Evolutionary conservation across 176 grass and related monocot genomes (phyloP), one percentile per base, ranked within the genome.

Genomic region (Ananas comosus): DNA sequence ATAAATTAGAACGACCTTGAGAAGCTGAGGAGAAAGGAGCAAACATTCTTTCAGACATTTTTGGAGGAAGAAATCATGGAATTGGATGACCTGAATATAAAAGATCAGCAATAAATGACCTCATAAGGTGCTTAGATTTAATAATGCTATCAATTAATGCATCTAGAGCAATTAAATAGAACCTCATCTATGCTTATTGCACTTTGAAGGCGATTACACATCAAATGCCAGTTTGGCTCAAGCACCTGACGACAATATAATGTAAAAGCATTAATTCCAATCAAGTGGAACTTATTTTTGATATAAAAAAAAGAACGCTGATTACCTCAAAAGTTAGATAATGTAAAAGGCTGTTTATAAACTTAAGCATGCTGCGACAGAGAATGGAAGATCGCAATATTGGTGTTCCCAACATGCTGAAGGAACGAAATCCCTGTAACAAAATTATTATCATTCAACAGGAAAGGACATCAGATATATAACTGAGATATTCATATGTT

Each of bases 1-100:
- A 71, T 21, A 29, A 74, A 72, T 58, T 50, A 48, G n/a, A 73
- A 79, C 53, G 1, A 90, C 95, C 90, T 86, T 82, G 22, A 94
- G 85, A 66, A 99, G 80, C 70, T 93, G 80, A 82, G 94, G 90
- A 17, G 86, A 84, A 84, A 99, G 88, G 21, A 99, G 75, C 80
- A 99, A 91, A 68, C 90, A 99, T 79, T 99, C 90, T 75, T 99
- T 99, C 74, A 99, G 87, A 79, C 95, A 99, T 80, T 99, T 99
- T 71, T 91, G 80, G 53, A 99, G 89, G 78, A 99, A 94, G 59
- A 86, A 91, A 83, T 99, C 87, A 33, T 94, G 95, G 53, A 99
- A 93, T 50, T 93, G 82, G 73, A 99, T 94, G 68, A 94, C 95
- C 90, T 99, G 78, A 53, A 91, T 69, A 59, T 59, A 6, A 59